Evolutionary conservation across 2,329 filamentous ascomycete species (phyloP).

Genomic region (Venturiaceae sp.): DNA sequence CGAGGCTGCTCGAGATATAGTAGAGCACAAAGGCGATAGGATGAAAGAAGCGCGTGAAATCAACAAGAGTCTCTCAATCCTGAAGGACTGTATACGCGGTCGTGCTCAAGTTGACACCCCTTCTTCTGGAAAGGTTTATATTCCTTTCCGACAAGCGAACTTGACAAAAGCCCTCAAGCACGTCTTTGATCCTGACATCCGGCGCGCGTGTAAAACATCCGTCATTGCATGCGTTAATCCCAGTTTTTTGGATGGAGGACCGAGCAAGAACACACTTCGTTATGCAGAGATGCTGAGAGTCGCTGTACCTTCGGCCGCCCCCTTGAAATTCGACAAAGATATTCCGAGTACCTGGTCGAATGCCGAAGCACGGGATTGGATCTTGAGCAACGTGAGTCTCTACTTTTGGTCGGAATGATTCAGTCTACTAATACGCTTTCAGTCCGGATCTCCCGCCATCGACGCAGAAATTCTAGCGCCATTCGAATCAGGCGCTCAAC

Average conservation of each 20-base stretch:
- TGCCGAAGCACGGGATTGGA: not conserved
- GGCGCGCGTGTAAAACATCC: not conserved
- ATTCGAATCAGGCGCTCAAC: not conserved
- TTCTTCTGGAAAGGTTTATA: not conserved
- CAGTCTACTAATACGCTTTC: not conserved
- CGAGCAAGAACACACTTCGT: not conserved
- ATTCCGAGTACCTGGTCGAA: not conserved
- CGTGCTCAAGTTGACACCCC: not conserved
- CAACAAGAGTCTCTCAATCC: conserved; percentile 65
- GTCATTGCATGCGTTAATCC: not conserved
- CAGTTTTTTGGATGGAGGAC: not conserved
- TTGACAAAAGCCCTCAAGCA: conserved; percentile 4
- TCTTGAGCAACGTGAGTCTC: not conserved
- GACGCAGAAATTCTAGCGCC: not conserved
- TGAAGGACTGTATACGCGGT: conserved; percentile 1
- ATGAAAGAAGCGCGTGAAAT: conserved; percentile 95
- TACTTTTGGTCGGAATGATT: not conserved
- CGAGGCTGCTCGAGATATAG: conserved; percentile 63
- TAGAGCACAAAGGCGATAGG: conserved; percentile 73
- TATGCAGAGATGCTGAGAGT: conserved; percentile 3
- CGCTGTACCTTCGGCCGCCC: not conserved
- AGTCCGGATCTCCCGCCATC: not conserved
- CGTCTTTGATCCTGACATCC: not conserved
- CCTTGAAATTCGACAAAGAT: not conserved
- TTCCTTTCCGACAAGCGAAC: not conserved